Evolutionary conservation across 257 asterid genomes (phyloP).

Genomic region (Solanum medicagineum): DNA sequence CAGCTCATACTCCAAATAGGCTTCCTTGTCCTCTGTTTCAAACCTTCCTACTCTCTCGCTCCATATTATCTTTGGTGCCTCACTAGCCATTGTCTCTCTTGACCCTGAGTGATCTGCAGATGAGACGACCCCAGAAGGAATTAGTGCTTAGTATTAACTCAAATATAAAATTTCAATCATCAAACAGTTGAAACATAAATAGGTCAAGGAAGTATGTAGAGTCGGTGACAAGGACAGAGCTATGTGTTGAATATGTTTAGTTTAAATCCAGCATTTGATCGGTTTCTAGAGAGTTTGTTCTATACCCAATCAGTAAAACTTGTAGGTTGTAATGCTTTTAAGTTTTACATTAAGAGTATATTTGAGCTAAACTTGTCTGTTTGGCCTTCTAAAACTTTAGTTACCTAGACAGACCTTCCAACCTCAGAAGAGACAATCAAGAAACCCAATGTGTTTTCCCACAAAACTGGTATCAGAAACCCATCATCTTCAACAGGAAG

Average conservation of each 20-base stretch:
- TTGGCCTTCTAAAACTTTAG: too few species aligned
- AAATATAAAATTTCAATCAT: not conserved
- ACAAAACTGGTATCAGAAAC: not conserved
- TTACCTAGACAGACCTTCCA: not conserved
- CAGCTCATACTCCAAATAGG: slow-evolving; percentile 51
- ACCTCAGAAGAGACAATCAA: not conserved
- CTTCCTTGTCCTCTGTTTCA: slow-evolving; percentile 66
- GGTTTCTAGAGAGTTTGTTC: too few species aligned
- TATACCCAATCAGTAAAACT: too few species aligned
- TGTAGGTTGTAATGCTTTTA: too few species aligned
- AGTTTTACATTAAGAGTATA: too few species aligned
- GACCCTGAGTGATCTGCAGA: not conserved
- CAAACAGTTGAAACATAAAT: not conserved
- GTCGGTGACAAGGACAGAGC: not conserved
- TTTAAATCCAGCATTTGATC: too few species aligned
- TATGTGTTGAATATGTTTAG: not conserved
- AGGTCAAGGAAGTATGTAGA: not conserved
- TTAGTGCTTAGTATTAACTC: not conserved
- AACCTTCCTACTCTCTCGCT: slow-evolving; percentile 47
- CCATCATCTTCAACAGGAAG: not conserved
- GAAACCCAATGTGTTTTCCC: not conserved
- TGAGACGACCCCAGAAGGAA: not conserved
- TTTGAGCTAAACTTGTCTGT: too few species aligned
- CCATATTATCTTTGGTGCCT: slow-evolving; percentile 37
- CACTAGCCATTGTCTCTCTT: not conserved